phyloP scores from a whole-genome alignment of 2,329 filamentous ascomycete species.

The Arthrobotrys conoides region DNA sequence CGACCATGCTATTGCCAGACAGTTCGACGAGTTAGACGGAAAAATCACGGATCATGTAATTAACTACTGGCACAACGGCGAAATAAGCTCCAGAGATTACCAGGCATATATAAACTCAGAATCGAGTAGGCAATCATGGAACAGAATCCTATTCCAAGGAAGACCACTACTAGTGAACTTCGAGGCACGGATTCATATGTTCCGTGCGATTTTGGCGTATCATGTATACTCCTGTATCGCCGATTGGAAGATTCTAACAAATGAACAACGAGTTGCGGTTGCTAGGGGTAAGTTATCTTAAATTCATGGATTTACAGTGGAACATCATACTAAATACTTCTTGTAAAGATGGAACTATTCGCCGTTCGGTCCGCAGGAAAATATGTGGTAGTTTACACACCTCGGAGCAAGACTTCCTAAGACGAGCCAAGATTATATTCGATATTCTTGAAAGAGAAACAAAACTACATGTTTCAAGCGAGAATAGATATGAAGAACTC shows the following conservation, averaged over 20 bases:
- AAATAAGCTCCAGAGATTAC: constrained; percentile 30
- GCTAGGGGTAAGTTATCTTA: not conserved
- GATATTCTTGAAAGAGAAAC: constrained; percentile 30
- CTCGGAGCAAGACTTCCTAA: not conserved
- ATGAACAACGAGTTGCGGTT: constrained; percentile 5
- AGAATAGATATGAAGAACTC: not conserved
- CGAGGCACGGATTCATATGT: constrained; percentile 30
- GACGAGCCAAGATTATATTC: constrained; percentile 10
- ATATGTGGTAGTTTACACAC: not conserved
- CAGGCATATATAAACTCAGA: constrained; percentile 34
- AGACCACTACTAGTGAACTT: constrained; percentile 29
- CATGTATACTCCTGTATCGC: constrained; percentile 43
- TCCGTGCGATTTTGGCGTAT: constrained; percentile 43
- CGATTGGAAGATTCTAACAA: constrained; percentile 33
- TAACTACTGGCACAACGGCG: constrained; percentile 40
- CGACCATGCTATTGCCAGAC: constrained; percentile 24
- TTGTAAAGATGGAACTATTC: not conserved
- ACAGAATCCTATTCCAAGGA: constrained; percentile 17
- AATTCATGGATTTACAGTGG: not conserved
- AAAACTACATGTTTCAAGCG: constrained; percentile 3
- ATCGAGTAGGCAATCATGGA: constrained; percentile 10
- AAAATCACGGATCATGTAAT: constrained; percentile 39
- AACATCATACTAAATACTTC: too few relatives aligned
- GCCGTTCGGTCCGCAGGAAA: not conserved
- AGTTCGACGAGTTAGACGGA: constrained; percentile 35